These are phyloP conservation scores for Pseudogymnoascus sp. DNA, from an alignment of 2,329 filamentous ascomycete species.

Conservation along the genomic window DNA sequence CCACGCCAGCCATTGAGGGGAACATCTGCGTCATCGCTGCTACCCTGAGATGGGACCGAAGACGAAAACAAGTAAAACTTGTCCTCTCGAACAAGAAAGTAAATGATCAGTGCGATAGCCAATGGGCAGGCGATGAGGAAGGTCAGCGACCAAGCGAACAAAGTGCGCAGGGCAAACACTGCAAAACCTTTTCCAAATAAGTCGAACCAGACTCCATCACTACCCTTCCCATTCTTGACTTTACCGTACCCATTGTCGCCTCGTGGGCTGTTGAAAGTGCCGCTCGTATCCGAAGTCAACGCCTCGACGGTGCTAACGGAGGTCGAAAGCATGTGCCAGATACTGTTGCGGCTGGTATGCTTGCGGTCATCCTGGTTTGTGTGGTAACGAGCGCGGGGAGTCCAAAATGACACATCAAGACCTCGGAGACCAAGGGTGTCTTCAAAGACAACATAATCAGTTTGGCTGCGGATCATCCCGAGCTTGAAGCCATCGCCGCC, in stretches of 20 bases:
- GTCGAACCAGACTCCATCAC: constrained; percentile 85
- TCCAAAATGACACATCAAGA: constrained; percentile 85
- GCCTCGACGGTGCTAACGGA: constrained; percentile 66
- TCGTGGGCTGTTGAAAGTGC: constrained; percentile 55
- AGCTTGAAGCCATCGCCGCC: constrained; percentile 76
- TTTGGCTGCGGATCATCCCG: constrained; percentile 73
- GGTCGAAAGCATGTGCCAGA: constrained; percentile 95
- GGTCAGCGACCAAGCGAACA: constrained; percentile 83
- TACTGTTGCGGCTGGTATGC: constrained; percentile 60
- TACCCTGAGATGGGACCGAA: constrained; percentile 45
- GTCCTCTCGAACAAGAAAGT: constrained; percentile 60
- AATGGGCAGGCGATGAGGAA: constrained; percentile 74
- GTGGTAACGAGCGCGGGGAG: constrained; percentile 79
- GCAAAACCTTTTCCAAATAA: constrained; percentile 74
- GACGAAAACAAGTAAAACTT: constrained; percentile 85
- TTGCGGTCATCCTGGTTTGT: constrained; percentile 79
- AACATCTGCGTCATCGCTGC: constrained; percentile 55
- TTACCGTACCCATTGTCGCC: constrained; percentile 50
- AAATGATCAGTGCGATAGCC: constrained; percentile 59
- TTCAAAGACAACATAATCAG: constrained; percentile 81
- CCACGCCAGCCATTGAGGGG: constrained; percentile 69
- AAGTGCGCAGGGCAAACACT: constrained; percentile 68
- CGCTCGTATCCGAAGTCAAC: constrained; percentile 60
- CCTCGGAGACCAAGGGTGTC: constrained; percentile 73
- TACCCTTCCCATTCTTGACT: constrained; percentile 58